Evolutionary conservation across 345 rosid genomes (phyloP), one percentile per base, ranked within the genome.

Genomic region (Eucalyptus tenuipes): DNA sequence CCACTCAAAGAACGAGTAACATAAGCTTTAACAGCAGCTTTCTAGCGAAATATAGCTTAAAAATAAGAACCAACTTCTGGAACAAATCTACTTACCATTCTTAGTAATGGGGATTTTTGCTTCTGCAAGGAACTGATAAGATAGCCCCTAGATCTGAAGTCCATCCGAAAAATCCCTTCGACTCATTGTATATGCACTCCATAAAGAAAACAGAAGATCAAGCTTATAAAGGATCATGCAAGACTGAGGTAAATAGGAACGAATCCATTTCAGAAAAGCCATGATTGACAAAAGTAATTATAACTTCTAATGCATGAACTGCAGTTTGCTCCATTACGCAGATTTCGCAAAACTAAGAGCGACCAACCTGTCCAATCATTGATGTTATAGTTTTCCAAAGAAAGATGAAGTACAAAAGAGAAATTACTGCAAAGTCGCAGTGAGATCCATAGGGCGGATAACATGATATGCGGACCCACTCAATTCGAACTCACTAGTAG

Each of bases 101-200:
- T 92, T 86, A 94, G 45, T 10, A 94, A 94, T 24, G 91, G 88
- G 18, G 95, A 91, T 90, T 93, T 96, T 91, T 94, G 92, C 90
- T 94, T 92, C n/a, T 93, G 93, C 95, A 94, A 89, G 86, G 98
- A 92, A 91, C 94, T 37, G 94, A 94, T 89, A 98, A 90, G 87
- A 98, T 90, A 79, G 95, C 88, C 49, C 95, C 92, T 86, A 93
- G 53, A 90, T 94, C 94, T 88, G 93, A 93, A 80, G 96, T 90
- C 93, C 97, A 94, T 86, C 96, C 94, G 71, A 95, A 92, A 85
- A 98, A 88, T 52, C 95, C 97, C 90, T 94, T 96, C 94, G 97
- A 95, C 90, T 95, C 97, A 88, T 95, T 94, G 91, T 98, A 97
- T 90, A 96, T 87, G 89, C 94, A 97, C 99, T 98, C 88, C 89